A percentile compares a stretch with the other conserved stretches of the same genome.
These are phyloP conservation scores for Auricularia sp. DNA, from an alignment of 768 basidiomycete species.

Conservation along the genomic window DNA sequence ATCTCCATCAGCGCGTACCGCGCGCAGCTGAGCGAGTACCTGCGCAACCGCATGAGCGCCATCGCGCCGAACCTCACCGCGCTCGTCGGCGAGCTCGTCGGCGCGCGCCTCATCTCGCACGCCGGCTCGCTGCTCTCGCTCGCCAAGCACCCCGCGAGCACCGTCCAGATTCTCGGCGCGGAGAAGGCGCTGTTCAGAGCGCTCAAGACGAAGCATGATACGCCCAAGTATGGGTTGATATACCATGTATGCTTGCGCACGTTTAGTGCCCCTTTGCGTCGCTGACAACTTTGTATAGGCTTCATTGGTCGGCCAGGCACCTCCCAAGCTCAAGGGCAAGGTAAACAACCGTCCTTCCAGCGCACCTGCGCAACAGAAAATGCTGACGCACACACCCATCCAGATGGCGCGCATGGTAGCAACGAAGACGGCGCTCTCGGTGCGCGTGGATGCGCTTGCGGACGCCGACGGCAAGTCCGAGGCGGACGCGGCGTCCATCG, in stretches of 20 bases:
- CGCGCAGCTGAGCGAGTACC: conserved; percentile 88
- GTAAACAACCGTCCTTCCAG: conserved; percentile 25
- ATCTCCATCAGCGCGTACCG: conserved; percentile 95
- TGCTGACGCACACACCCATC: background rate
- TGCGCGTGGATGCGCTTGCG: conserved; percentile 94
- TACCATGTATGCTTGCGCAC: conserved; percentile 64
- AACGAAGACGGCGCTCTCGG: conserved; percentile 93
- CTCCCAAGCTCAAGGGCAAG: conserved; percentile 97
- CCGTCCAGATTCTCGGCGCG: conserved; percentile 66
- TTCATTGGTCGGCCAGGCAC: conserved; percentile 92
- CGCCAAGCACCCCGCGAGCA: conserved; percentile 70
- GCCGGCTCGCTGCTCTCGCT: conserved; percentile 61
- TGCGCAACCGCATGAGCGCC: conserved; percentile 95
- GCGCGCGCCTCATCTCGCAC: conserved; percentile 64
- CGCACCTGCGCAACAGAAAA: conserved; percentile 1
- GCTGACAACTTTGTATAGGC: conserved; percentile 32
- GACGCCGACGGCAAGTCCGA: conserved; percentile 87
- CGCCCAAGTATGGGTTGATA: conserved; percentile 98
- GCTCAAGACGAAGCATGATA: conserved; percentile 81
- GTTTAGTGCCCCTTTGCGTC: conserved; percentile 3
- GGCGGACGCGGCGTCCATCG: conserved; percentile 70
- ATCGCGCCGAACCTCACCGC: conserved; percentile 95
- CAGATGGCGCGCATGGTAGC: conserved; percentile 99
- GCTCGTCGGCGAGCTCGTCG: conserved; percentile 67
- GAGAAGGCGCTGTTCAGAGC: conserved; percentile 72